Base-by-base conservation (phyloP, 208 protist species). In the Acanthamoeba castellanii region DNA sequence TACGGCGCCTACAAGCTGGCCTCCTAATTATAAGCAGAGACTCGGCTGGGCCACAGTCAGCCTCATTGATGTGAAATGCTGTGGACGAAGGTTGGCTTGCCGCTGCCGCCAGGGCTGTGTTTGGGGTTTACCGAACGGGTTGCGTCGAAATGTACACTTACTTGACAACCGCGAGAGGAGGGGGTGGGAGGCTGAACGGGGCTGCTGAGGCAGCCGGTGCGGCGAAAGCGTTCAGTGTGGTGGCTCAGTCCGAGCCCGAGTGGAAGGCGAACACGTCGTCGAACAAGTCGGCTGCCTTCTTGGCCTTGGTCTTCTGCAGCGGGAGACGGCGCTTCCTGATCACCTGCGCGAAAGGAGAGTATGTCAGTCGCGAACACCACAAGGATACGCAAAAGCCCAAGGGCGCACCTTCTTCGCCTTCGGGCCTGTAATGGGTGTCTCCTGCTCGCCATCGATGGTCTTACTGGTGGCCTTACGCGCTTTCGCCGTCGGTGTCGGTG, bases 1-100 rank as follows among this genome's bases (percentile, higher is more conserved):
- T 93, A 93, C 42, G 88, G 88, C 66, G 88, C 88, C 9, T 93
- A 93, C 88, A 93, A 93, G n/a, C 57, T 93, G 25, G 88, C n/a
- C 64, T 47, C 32, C 27, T 93, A 70, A 92, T 16, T 27, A 11
- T 37, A 37, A 37, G 61, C 61, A 2, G 55, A 22, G 11, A 22
- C 55, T 59, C 55, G 11, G 25, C 61, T 6, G 18, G 18, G 2
- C 13, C 57, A 59, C 11, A 57, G 11, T 20, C 52, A 57, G 16
- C 52, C 52, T n/a, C 37, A 4, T 42, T 42, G 42, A 11, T 25
- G 57, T 61, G 22, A 59, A 8, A 47, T 47, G 42, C 42, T 0
- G 42, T 47, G 42, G 0, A 47, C 7, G 42, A 1, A 42, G 37
- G 37, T 42, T 3, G n/a, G n/a, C n/a, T n/a, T n/a, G n/a, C n/a